A percentile compares a stretch with the other conserved stretches of the same genome.
Evolutionary conservation across 495 filamentous ascomycete genomes (phyloP).

Genomic region (Neurospora sp.): DNA sequence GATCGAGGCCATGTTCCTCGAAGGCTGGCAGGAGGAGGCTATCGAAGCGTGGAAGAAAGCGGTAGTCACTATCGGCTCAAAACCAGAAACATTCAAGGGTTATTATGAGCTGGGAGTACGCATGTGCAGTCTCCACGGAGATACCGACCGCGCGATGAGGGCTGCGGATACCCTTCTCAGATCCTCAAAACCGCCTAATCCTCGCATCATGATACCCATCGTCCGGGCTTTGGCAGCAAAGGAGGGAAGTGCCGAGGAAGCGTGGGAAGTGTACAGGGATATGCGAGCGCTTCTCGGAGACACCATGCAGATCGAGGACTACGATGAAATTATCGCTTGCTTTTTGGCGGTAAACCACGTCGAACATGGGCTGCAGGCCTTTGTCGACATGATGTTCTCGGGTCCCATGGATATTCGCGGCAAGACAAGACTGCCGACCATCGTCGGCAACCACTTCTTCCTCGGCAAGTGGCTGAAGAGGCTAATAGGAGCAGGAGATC

Average conservation of each 20-base stretch:
- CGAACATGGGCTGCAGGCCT: conserved; percentile 58
- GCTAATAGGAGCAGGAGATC: conserved; percentile 60
- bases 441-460: conserved; percentile 67
- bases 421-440: conserved; percentile 43
- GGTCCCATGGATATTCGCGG: conserved; percentile 34
- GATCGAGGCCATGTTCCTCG: conserved; percentile 53
- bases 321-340: conserved; percentile 54
- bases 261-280: conserved; percentile 58
- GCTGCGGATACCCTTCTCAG: conserved; percentile 49
- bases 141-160: conserved; percentile 53
- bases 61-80: conserved; percentile 40
- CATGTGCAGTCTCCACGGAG: conserved; percentile 49
- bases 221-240: conserved; percentile 39
- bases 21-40: conserved; percentile 48
- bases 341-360: conserved; percentile 49
- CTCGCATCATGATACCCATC: conserved; percentile 57
- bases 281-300: conserved; percentile 49
- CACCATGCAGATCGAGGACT: conserved; percentile 62
- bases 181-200: conserved; percentile 35
- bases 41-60: conserved; percentile 56
- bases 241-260: conserved; percentile 32
- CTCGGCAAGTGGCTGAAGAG: conserved; percentile 75
- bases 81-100: conserved; percentile 38
- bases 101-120: conserved; percentile 63
- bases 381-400: conserved; percentile 78